Conservation (phyloP, 257 asterid genomes). For the Jacaranda mimosifolia region DNA sequence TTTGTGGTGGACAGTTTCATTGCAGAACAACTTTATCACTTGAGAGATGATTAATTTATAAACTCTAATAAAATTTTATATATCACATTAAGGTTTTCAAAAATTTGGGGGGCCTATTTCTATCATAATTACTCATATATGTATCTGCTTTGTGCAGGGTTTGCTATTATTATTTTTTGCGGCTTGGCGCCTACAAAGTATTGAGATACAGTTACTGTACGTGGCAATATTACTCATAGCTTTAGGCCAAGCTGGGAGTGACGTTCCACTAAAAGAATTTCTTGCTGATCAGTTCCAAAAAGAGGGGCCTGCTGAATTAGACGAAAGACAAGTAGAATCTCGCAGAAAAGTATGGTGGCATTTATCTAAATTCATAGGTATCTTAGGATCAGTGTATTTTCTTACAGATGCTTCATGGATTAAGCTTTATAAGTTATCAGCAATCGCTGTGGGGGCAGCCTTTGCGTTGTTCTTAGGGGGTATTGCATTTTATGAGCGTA, state of each 20-base stretch:
- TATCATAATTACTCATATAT: not conserved
- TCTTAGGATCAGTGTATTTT: not conserved
- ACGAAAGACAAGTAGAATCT: constrained; percentile 1
- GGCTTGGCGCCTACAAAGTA: not conserved
- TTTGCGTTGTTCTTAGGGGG: not conserved
- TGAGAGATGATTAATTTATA: no score
- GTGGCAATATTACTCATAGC: not conserved
- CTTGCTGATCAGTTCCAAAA: constrained; percentile 1
- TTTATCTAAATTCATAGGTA: not conserved
- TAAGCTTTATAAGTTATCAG: not conserved
- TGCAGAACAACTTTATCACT: no score
- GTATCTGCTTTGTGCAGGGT: not conserved
- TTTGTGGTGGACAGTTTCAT: no score
- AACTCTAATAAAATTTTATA: no score
- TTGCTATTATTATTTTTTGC: not conserved
- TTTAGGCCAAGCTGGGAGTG: not conserved
- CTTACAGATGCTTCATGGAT: not conserved
- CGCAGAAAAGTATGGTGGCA: constrained; percentile 31
- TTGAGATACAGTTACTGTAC: not conserved
- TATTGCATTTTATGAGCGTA: not conserved
- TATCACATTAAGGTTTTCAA: no score
- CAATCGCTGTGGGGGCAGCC: not conserved
- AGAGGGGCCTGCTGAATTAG: not conserved
- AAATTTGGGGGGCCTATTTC: not conserved
- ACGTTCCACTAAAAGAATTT: constrained; percentile 2